Base-by-base conservation (phyloP, 1,284 basidiomycete species). In the Malassezia vespertilionis region DNA sequence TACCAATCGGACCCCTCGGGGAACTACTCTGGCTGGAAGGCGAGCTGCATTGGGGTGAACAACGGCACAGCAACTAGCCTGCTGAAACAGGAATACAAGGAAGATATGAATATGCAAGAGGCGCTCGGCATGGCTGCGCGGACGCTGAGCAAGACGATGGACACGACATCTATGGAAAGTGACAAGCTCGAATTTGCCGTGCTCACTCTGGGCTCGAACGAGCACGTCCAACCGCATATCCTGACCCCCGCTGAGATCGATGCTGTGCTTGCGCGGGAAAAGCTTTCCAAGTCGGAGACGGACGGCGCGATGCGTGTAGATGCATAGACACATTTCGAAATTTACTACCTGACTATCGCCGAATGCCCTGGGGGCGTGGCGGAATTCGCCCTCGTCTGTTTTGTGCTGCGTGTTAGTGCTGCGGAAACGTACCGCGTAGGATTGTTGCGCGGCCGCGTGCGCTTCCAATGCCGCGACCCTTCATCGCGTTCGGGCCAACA, bases 131-230 rank as follows among this genome's bases (percentile, higher is more conserved):
- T 99, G 31, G 88, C 87, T 39, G 77, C 95, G 60, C 84, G 83
- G 75, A 85, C 89, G 43, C 87, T 99, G 82, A 90, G 88, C 77
- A 97, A 96, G 79, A 96, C 91, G 37, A 95, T 97, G 90, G 91
- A 99, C 71, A 89, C 87, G 57, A 96, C 91, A 23, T 90, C 86
- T 41, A 74, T 99, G 54, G 84, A 88, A 35, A 61, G 61, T 40
- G 65, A 69, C 30, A 66, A 67, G 55, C 45, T 97, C 64, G 93
- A 97, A 73, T 90, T 97, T 65, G 87, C 91, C 8, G 89, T 88
- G 2, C 76, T 97, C 68, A 88, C 76, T 93, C 11, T 84, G 90
- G 68, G 76, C 82, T 6, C 74, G 73, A 30, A 81, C 81, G 83
- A 86, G 65, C 75, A 82, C 67, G 88, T 89, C 1, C 80, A 82